These are phyloP conservation scores for Pseudogymnoascus sp. DNA, from an alignment of 2,329 filamentous ascomycete genomes.

Conservation along the genomic window DNA sequence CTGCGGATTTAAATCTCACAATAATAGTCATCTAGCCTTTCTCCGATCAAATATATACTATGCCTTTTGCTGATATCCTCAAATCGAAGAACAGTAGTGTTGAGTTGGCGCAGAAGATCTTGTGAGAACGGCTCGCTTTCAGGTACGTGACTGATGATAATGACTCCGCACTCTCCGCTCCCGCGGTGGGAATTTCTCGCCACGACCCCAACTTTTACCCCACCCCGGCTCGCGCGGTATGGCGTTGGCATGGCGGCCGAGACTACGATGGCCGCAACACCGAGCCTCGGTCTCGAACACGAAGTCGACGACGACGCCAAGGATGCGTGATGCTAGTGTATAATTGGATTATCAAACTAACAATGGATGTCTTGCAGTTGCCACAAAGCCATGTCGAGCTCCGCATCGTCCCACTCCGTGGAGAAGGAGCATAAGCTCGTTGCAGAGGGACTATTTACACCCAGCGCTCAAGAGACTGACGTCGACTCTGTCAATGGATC, in stretches of 20 bases:
- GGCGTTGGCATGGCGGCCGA: background rate
- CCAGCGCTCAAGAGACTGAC: background rate
- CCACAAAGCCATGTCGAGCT: background rate
- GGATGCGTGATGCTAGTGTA: background rate
- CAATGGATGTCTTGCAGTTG: background rate
- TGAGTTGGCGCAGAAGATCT: background rate
- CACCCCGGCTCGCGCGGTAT: background rate
- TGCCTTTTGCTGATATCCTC: background rate
- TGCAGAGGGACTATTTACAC: background rate
- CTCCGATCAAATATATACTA: background rate
- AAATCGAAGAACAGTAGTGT: background rate
- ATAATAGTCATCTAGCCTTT: background rate
- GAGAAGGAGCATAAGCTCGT: constrained; percentile 1
- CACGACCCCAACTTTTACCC: background rate
- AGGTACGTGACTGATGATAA: background rate
- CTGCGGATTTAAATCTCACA: background rate
- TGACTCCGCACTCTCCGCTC: background rate
- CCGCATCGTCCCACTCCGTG: background rate
- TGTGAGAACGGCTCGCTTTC: background rate
- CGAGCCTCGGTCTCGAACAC: background rate
- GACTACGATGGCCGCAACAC: background rate
- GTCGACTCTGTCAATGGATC: constrained; percentile 1
- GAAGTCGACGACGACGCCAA: background rate
- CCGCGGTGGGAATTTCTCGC: background rate
- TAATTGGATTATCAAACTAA: background rate